A percentile compares a stretch with the other conserved stretches of the same genome.
Conservation (phyloP, 768 basidiomycete species). For the Russula brevipes region DNA sequence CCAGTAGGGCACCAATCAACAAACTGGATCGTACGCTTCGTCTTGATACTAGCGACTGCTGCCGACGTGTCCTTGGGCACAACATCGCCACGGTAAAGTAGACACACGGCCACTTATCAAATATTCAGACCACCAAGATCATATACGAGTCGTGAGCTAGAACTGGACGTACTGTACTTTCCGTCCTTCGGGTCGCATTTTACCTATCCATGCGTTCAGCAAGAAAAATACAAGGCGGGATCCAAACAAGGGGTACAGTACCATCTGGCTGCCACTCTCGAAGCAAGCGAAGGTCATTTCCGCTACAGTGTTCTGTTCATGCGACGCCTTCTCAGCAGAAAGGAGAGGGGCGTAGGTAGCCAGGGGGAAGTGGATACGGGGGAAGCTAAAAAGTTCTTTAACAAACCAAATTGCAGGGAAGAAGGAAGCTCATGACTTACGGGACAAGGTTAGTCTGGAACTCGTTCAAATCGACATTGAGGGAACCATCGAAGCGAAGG, state of each 20-base stretch:
- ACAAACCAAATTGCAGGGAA: not conserved
- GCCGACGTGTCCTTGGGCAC: slow-evolving; percentile 94
- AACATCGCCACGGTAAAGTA: slow-evolving; percentile 93
- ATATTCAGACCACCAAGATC: not conserved
- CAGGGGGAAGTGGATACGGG: slow-evolving; percentile 97
- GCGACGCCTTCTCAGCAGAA: slow-evolving; percentile 91
- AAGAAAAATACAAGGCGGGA: slow-evolving; percentile 1
- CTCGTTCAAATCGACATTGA: slow-evolving; percentile 96
- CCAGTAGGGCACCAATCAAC: slow-evolving; percentile 99
- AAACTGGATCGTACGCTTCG: slow-evolving; percentile 96
- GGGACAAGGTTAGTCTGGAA: slow-evolving; percentile 99
- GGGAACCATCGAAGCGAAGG: slow-evolving; percentile 91
- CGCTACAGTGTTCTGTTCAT: slow-evolving; percentile 95
- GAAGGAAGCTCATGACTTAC: slow-evolving; percentile 43
- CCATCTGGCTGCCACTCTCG: slow-evolving; percentile 96
- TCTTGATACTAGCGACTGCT: slow-evolving; percentile 92
- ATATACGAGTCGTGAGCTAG: not conserved
- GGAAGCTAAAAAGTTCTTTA: slow-evolving; percentile 55
- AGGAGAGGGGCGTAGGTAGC: slow-evolving; percentile 94
- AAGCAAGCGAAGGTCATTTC: slow-evolving; percentile 99
- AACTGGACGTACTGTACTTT: slow-evolving; percentile 81
- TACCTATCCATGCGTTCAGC: slow-evolving; percentile 32
- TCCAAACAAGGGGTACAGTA: not conserved
- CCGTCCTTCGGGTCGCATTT: slow-evolving; percentile 96
- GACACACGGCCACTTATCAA: slow-evolving; percentile 74